Percentiles rank a stretch among this genome's conserved stretches.
These are phyloP conservation scores for Fusarium odoratissimum DNA, from an alignment of 2,329 filamentous ascomycete genomes.

Conservation along the genomic window DNA sequence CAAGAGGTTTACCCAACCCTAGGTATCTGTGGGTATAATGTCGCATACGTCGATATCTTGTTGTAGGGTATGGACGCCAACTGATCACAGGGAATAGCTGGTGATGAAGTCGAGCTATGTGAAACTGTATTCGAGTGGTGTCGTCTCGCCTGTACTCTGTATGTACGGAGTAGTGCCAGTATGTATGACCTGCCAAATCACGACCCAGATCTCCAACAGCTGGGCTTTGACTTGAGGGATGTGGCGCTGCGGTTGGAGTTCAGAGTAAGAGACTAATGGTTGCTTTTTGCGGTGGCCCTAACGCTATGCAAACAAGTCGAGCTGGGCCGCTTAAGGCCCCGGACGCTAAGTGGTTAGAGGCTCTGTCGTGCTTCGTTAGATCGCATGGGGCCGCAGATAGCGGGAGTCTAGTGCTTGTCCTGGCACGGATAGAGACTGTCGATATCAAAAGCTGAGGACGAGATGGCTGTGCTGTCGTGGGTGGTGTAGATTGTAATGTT, in stretches of 20 bases:
- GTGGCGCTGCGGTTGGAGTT: constrained; percentile 24
- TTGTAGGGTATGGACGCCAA: not conserved
- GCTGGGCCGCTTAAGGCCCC: constrained; percentile 12
- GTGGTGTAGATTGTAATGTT: not conserved
- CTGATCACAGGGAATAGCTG: not conserved
- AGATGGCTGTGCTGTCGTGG: not conserved
- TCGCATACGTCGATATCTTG: not conserved
- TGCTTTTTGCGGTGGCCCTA: constrained; percentile 45
- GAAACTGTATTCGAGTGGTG: constrained; percentile 9
- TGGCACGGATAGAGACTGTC: not conserved
- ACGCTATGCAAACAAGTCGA: constrained; percentile 40
- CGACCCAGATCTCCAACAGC: constrained; percentile 8
- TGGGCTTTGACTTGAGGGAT: constrained; percentile 12
- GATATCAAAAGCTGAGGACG: not conserved
- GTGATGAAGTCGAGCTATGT: constrained; percentile 2
- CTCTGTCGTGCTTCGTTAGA: constrained; percentile 16
- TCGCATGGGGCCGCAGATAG: constrained; percentile 22
- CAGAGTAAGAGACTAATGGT: constrained; percentile 15
- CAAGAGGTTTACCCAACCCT: constrained; percentile 7
- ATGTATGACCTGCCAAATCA: constrained; percentile 1
- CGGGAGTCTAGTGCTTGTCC: not conserved
- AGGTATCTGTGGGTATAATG: not conserved
- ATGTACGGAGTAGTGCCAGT: not conserved
- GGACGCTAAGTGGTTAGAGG: constrained; percentile 30
- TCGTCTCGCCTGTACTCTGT: not conserved